These are phyloP conservation scores for Cyphellophora attinorum DNA, from an alignment of 2,329 filamentous ascomycete genomes.

Conservation along the genomic window DNA sequence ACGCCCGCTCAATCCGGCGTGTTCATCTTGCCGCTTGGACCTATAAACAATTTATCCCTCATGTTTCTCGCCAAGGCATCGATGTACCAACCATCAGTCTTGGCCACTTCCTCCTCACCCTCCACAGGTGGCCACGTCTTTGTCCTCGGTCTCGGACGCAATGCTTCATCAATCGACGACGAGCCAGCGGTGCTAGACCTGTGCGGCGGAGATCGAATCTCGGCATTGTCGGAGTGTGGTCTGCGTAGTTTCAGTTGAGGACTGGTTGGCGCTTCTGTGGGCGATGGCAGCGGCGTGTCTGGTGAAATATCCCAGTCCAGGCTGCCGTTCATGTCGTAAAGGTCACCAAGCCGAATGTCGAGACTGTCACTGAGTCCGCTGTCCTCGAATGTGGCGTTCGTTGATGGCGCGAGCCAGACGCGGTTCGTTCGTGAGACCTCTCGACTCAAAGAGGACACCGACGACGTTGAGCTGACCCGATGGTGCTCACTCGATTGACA, in stretches of 20 bases:
- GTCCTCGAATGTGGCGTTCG: no score
- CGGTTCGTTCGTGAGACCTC: no score
- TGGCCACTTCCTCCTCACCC: no score
- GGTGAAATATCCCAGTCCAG: not conserved
- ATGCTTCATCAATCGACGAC: not conserved
- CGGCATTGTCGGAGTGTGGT: not conserved
- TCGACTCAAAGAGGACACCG: no score
- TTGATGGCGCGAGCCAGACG: no score
- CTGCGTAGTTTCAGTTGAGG: not conserved
- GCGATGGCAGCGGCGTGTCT: not conserved
- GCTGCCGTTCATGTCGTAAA: not conserved
- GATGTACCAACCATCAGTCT: not conserved
- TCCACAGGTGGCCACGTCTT: not conserved
- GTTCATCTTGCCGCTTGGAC: not conserved
- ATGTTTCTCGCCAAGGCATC: not conserved
- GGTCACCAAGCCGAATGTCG: no score
- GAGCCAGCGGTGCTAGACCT: not conserved
- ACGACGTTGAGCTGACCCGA: no score
- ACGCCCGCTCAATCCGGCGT: not conserved
- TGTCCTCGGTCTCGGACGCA: not conserved
- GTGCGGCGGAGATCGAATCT: not conserved
- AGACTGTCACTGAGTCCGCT: no score
- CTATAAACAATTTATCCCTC: slow-evolving; percentile 1
- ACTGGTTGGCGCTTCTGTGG: not conserved
- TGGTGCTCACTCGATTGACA: no score